Base-by-base conservation (phyloP, 331 rosid genomes). In the Saraca asoca region DNA sequence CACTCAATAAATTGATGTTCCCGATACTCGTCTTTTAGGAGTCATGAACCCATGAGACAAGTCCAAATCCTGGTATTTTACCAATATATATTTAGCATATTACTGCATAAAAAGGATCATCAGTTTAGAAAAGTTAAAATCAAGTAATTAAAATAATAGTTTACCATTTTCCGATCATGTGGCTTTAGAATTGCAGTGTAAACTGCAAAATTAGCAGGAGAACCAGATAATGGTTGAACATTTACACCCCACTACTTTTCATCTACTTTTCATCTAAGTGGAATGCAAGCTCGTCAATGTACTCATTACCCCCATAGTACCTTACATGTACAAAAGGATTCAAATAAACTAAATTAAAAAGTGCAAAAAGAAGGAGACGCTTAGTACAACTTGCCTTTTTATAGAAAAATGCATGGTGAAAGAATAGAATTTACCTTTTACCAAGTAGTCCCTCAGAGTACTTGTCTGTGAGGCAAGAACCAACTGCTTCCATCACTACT, bases 31-130 rank as follows among this genome's bases (percentile, higher is more conserved):
- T 66, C 91, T 83, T 83, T 94, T 90, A 58, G 97, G 84, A 35
- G 99, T 94, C 99, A 90, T 90, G 79, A 90, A 94, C 39, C 99
- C 97, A 78, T 94, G 99, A 35, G 99, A 94, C 80, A 94, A 86
- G 83, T 94, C 99, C 80, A 94, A 68, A 54, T 97, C 99, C 99
- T 94, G 60, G 31, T 24, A 24, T 24, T 24, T 24, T 24, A 24
- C 1, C 31, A 24, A 24, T 24, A 24, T 3, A 24, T 24, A 24
- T 24, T 19, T 24, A 24, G 31, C 31, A 24, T 24, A 24, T 24
- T 24, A 24, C 3, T 24, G 31, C 31, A 24, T 24, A 24, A 24
- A 1, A 24, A 1, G 31, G 31, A 24, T 24, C 31, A 24, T 3
- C 31, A 24, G 3, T 24, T 24, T 3, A 24, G 31, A 24, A 24